A percentile compares a stretch with the other conserved stretches of the same genome.
Evolutionary conservation across 352 stramenopile genomes (phyloP).

Genomic region (Salisapilia sapeloensis): DNA sequence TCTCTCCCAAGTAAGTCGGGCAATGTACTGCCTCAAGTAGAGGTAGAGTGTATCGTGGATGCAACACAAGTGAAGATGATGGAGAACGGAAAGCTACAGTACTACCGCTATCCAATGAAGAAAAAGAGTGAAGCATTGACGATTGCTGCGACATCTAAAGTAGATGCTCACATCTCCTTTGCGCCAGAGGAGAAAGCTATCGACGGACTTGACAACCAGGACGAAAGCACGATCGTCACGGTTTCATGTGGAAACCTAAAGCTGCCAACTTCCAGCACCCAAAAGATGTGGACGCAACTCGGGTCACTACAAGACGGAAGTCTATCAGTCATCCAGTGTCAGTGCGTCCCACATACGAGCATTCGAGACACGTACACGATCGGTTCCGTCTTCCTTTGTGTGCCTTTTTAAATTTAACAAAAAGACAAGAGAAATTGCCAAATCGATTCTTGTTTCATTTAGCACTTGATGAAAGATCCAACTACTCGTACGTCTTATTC

Average conservation of each 20-base stretch:
- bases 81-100: slow-evolving; percentile 29
- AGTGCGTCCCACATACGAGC: slow-evolving; percentile 14
- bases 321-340: slow-evolving; percentile 54
- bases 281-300: slow-evolving; percentile 59
- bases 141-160: slow-evolving; percentile 18
- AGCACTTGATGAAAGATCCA: no score
- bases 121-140: neutral
- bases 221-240: slow-evolving; percentile 3
- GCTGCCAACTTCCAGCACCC: slow-evolving; percentile 9
- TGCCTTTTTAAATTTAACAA: slow-evolving; percentile 19
- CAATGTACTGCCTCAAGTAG: no score
- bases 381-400: slow-evolving; percentile 37
- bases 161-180: slow-evolving; percentile 16
- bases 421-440: slow-evolving; percentile 2
- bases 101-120: slow-evolving; percentile 25
- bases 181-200: neutral
- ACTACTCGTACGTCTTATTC: no score
- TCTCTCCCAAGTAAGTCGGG: slow-evolving; percentile 1
- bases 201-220: neutral
- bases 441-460: slow-evolving; percentile 1
- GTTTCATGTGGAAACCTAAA: slow-evolving; percentile 21
- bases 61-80: slow-evolving; percentile 23
- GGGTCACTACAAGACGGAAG: slow-evolving; percentile 44
- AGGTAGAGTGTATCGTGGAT: slow-evolving; percentile 25
- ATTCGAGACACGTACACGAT: slow-evolving; percentile 8